phyloP scores from a whole-genome alignment of 1,284 basidiomycete genomes.

The Stygiomarasmius scandens region DNA sequence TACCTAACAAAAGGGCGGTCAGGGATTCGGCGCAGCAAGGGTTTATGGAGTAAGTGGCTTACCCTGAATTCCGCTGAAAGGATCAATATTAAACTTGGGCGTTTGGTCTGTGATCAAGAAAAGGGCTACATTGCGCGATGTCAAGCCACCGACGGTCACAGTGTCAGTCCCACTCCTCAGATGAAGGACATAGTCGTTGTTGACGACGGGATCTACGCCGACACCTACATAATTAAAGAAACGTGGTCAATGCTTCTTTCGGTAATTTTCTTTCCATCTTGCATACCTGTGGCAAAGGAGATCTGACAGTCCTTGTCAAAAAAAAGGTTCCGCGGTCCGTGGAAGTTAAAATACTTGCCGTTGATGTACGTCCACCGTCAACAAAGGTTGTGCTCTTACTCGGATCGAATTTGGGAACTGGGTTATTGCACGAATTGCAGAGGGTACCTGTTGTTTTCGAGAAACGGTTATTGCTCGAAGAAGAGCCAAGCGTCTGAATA shows the following conservation, averaged over 20 bases:
- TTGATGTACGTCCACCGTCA: conserved; percentile 35
- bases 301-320: neutral
- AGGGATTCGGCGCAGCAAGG: too few relatives aligned
- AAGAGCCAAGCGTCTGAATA: conserved; percentile 2
- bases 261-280: neutral
- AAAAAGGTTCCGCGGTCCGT: neutral
- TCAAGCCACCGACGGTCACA: conserved; percentile 18
- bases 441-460: conserved; percentile 38
- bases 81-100: conserved; percentile 34
- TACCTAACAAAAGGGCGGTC: conserved; percentile 14
- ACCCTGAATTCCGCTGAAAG: conserved; percentile 60
- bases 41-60: conserved; percentile 3
- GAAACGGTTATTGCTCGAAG: conserved; percentile 7
- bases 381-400: conserved; percentile 53
- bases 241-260: neutral
- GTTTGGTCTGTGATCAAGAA: conserved; percentile 23
- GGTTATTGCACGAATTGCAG: conserved; percentile 47
- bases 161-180: conserved; percentile 16
- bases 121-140: conserved; percentile 12
- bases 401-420: conserved; percentile 46
- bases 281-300: neutral
- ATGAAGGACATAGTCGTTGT: conserved; percentile 14
- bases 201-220: conserved; percentile 56
- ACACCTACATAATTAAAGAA: conserved; percentile 46
- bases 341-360: neutral